Evolutionary conservation across 1,139 yeast genomes (phyloP).

Genomic region (Taphrina confusa): DNA sequence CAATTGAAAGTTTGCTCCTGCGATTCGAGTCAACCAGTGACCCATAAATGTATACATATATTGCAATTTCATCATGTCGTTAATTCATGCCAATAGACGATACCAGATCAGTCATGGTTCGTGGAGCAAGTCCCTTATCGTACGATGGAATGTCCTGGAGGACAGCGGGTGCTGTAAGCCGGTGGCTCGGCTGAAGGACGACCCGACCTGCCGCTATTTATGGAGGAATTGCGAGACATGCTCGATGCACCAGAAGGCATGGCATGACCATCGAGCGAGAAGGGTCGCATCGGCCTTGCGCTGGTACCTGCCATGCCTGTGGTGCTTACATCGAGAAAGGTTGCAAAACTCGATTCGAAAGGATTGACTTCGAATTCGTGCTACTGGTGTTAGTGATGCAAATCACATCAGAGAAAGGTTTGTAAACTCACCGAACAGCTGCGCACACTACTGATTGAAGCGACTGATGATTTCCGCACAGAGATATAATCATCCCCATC

Average conservation of each 20-base stretch:
- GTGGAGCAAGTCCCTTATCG: too few relatives aligned
- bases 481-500: background rate
- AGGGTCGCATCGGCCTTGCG: conserved; percentile 4
- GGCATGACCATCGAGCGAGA: conserved; percentile 8
- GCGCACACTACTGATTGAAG: conserved; percentile 1
- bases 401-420: background rate
- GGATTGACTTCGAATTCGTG: conserved; percentile 20
- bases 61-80: too few relatives aligned
- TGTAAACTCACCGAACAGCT: conserved; percentile 5
- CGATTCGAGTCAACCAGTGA: too few relatives aligned
- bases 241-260: background rate
- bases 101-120: too few relatives aligned
- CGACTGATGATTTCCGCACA: background rate
- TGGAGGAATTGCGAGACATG: conserved; percentile 11
- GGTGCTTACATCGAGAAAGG: background rate
- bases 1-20: too few relatives aligned
- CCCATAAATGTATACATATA: too few relatives aligned
- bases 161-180: background rate
- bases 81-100: too few relatives aligned
- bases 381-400: background rate
- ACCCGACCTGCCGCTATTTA: background rate
- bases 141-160: background rate
- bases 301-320: background rate
- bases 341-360: conserved; percentile 13
- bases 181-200: background rate